Evolutionary conservation across 1,284 basidiomycete species (phyloP), one percentile per base, ranked within the genome.

Genomic region (Tranzscheliella williamsii): DNA sequence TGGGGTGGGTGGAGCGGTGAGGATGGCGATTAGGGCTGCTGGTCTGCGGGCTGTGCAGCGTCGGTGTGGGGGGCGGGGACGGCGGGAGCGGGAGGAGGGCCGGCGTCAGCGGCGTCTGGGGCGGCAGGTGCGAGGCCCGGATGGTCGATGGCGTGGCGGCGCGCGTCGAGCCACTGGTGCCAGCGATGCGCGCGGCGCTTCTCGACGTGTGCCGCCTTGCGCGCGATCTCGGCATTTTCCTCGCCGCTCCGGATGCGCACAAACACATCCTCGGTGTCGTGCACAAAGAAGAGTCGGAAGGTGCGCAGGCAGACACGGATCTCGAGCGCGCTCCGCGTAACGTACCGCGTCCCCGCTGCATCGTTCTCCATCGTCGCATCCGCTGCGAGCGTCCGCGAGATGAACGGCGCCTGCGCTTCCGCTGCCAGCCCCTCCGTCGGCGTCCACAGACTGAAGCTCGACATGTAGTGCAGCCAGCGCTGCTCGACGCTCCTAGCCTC

Each of bases 391-490:
- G 50, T 50, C 20, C 72, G 60, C 47, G 68, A 62, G 34, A 77
- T 56, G 51, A 76, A 70, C 2, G 75, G 75, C 33, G 70, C 72
- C 30, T 64, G 49, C 3, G 67, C 69, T 47, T 72, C 65, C 30
- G 47, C 58, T 6, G 60, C 47, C 27, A 77, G 51, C 9, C 75
- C 75, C 42, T 77, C 75, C 9, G 75, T 77, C 3, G 74, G 73
- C n/a, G 69, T 65, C 67, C 72, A 75, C 5, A 76, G 64, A 42
- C 70, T 87, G 79, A 86, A 97, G 8, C 88, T 87, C 45, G 91
- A 88, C 51, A 96, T 86, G 79, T 97, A 97, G 4, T 87, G 83
- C 63, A 90, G 86, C 91, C 91, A 93, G 39, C 88, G 83, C 34
- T 88, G 87, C 32, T 87, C 87, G 44, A 87, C 80, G 15, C 86